A percentile compares a stretch with the other conserved stretches of the same genome.
These are phyloP conservation scores for Botrytis fragariae DNA, from an alignment of 2,329 filamentous ascomycete species.

Conservation along the genomic window DNA sequence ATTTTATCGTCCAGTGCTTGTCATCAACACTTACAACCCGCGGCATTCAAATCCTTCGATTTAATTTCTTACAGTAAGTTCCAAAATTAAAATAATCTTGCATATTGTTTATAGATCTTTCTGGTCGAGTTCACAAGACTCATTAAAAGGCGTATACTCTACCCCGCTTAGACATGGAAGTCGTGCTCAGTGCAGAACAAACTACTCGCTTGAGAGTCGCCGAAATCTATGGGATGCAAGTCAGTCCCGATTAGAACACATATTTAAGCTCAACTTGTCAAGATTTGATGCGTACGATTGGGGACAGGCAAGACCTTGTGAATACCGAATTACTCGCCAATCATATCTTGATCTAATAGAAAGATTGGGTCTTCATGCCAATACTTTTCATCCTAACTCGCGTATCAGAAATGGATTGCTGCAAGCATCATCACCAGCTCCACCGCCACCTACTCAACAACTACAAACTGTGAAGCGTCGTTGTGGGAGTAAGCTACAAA, in stretches of 20 bases:
- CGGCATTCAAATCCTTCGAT: too few species aligned
- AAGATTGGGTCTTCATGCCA: neutral
- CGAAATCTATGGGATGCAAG: too few species aligned
- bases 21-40: too few species aligned
- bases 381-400: neutral
- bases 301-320: neutral
- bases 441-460: neutral
- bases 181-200: too few species aligned
- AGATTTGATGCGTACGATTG: neutral
- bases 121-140: too few species aligned
- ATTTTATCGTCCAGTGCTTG: too few species aligned
- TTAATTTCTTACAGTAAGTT: too few species aligned
- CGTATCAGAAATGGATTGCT: neutral
- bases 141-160: too few species aligned
- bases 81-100: too few species aligned
- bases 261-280: neutral
- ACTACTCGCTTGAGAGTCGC: neutral
- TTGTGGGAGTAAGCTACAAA: neutral
- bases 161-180: too few species aligned
- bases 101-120: too few species aligned
- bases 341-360: neutral
- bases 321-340: neutral
- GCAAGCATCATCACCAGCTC: neutral
- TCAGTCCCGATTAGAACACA: too few species aligned
- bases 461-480: neutral